Evolutionary conservation across 345 rosid genomes (phyloP), one percentile per base, ranked within the genome.

Genomic region (Eucalyptus marginata): DNA sequence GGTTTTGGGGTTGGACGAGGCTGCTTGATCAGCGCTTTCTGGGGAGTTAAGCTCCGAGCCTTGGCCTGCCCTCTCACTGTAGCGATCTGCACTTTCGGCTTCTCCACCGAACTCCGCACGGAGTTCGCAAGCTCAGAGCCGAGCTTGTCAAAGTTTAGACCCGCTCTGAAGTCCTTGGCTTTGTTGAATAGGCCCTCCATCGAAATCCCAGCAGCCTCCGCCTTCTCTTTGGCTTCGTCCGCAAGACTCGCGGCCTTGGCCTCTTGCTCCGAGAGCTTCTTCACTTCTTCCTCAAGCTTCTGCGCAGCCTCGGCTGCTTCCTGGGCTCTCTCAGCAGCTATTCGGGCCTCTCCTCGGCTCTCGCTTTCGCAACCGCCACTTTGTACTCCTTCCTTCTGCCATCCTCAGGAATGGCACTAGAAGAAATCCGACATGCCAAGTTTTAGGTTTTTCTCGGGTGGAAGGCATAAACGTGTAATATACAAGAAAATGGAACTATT

Each of bases 1-100:
- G 40, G 76, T 62, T 62, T 87, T 1, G 40, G 22, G 36, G 88
- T 76, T 20, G 50, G 84, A 27, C 40, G 86, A 16, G 87, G 87
- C 13, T 90, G 93, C 89, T 92, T 96, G 24, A 93, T 92, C 58
- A 88, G 93, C 68, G 98, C 99, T 92, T 94, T 96, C 91, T 92
- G 90, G 86, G 94, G 83, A 5, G 93, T 93, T 87, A 97, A 92
- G 22, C 93, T 92, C 89, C 94, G 95, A 33, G 98, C 99, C 92
- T 92, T 96, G 8, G 97, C 95, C 89, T 95, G 98, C 88, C 99
- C 99, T 89, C 99, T 92, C 7, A 96, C 94, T 0, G 99, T 96
- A 64, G 99, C 99, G 24, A 98, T 46, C 94, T 95, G 98, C 80
- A 94, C 95, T 87, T 92, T 92, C 10, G 94, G 90, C 50, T 92